Evolutionary conservation across 1,139 yeast species (phyloP), one percentile per base, ranked within the genome.

Genomic region (Geotrichum phurueaensis): DNA sequence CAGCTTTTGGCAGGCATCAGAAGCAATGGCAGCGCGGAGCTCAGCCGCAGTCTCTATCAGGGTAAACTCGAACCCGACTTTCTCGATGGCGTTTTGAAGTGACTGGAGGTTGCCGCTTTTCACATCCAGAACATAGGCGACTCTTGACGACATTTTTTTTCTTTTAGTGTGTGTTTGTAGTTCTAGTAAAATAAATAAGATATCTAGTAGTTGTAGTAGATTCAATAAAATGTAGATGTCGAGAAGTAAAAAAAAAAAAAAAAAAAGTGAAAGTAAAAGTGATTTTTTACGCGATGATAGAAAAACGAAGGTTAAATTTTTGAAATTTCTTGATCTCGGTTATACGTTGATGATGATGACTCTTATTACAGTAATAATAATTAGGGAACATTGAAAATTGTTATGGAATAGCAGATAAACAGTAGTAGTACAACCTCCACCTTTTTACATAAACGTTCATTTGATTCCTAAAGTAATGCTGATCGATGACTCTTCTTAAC

Each of bases 31-130:
- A 18, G 65, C 68, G 4, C 65, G 60, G 7, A 76, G 75, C 51
- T 74, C 73, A 25, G 67, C 67, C 20, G 67, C 66, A 54, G 69
- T 68, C 13, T 66, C 66, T 53, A 78, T 68, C 65, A 76, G 70
- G 55, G 68, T 69, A 13, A 75, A 73, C 22, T 87, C 85, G 70
- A 84, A 88, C 3, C 97, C 97, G 33, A 90, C 77, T 63, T 78
- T 79, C 67, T 86, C 88, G 59, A 94, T 83, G 3, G 98, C 97
- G 75, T 94, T 94, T 61, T 85, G 82, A 60, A 94, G 79, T 1
- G 98, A 92, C 70, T 89, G 95, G 62, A 94, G 77, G 71, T 94
- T 94, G 3, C 99, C 99, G 72, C 96, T 89, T 71, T 90, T 91
- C n/a, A 92, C 95, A 70, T 95, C 98, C 60, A 94, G 86, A 54